Base-by-base conservation (phyloP, 2,329 filamentous ascomycete genomes). In the Monosporascus sp. region DNA sequence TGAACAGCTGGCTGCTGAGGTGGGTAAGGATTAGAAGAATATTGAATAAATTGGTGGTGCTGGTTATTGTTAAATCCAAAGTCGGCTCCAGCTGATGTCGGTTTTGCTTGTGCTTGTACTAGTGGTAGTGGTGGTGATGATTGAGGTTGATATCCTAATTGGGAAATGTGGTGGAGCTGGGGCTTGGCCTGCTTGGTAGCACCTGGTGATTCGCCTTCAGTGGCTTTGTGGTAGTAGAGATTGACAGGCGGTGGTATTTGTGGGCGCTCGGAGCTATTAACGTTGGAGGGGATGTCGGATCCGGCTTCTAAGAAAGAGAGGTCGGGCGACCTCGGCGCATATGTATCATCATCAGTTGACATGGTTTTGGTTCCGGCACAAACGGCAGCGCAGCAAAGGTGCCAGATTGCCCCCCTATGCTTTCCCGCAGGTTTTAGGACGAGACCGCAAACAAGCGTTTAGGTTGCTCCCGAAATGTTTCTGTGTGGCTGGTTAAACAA, bases 271-370 rank as follows among this genome's bases (percentile, higher is more conserved):
- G 56, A 54, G 54, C 51, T 58, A 58, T 35, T 35, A 14, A 35
- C 31, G 49, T 64, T 65, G 55, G 66, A 60, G 57, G 61, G 62
- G 39, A 60, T 57, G 49, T 61, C 63, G 50, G 62, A 56, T 46
- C 70, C 65, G 56, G 77, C 71, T 62, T 75, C 79, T 67, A 82
- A 77, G 54, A 77, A 80, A 55, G 79, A 82, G 60, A 83, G 75
- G 72, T 83, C 79, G 65, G 80, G 80, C 62, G 79, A 82, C 67
- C 77, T 80, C 60, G 80, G 80, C 60, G 77, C 79, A 71, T 82
- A 83, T 56, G 69, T 72, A 59, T 70, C 72, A 63, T 78, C 76
- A 65, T 74, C 72, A 61, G 72, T 61, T 51, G 67, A 74, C 73
- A 81, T 80, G 72, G 71, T 74, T 66, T 55, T 18, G 52, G 52